These are phyloP conservation scores for Jatropha podagrica DNA, from an alignment of 441 rosid genomes.

Conservation along the genomic window DNA sequence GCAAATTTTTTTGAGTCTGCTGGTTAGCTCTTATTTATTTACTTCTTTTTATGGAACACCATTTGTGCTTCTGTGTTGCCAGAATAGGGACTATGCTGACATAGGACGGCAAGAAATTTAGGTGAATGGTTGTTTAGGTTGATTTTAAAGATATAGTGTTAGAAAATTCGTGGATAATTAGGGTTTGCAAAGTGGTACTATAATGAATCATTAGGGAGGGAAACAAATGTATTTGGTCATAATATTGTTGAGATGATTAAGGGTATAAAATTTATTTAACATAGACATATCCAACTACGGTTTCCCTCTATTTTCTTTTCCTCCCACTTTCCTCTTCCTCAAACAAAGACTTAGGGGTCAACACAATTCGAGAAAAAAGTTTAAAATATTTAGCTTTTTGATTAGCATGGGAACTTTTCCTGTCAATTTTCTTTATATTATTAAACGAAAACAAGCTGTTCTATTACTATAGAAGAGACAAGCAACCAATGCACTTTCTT, in stretches of 20 bases:
- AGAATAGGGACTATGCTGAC: slow-evolving; percentile 5
- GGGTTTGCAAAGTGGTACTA: not conserved
- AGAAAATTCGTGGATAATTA: not conserved
- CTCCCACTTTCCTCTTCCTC: no score
- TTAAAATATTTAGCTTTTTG: no score
- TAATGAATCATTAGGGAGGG: no score
- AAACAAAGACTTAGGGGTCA: not conserved
- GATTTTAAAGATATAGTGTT: not conserved
- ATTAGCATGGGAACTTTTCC: not conserved
- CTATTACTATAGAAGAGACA: not conserved
- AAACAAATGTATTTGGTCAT: no score
- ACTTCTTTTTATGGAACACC: not conserved
- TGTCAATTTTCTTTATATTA: not conserved
- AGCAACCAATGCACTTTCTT: not conserved
- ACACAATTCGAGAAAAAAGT: not conserved
- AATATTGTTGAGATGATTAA: no score
- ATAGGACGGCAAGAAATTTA: not conserved
- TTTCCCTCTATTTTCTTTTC: no score
- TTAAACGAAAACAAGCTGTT: not conserved
- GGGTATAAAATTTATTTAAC: no score
- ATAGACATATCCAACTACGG: no score
- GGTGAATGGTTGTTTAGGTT: not conserved
- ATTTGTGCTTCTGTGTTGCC: slow-evolving; percentile 1
- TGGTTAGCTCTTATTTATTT: slow-evolving; percentile 42
- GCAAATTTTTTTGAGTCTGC: slow-evolving; percentile 96